A percentile compares a stretch with the other conserved stretches of the same genome.
Conservation (phyloP, 495 filamentous ascomycete genomes). For the Hyaloscypha variabilis region DNA sequence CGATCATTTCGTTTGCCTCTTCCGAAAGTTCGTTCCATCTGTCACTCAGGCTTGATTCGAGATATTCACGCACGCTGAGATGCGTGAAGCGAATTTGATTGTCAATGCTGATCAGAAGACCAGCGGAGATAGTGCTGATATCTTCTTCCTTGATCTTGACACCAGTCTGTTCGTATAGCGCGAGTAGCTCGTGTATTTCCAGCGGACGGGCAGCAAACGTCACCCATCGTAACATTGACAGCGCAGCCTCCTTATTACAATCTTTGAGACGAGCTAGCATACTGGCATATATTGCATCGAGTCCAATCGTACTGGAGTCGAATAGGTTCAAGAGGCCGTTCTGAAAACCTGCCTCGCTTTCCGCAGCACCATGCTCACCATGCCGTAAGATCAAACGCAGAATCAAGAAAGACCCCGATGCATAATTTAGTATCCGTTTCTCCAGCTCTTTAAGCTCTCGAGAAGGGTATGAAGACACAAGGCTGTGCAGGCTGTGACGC, state of each 20-base stretch:
- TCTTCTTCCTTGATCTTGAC: neutral
- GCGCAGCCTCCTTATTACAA: neutral
- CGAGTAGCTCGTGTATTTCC: neutral
- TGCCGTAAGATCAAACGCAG: neutral
- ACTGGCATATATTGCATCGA: neutral
- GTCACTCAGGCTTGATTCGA: neutral
- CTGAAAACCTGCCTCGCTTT: neutral
- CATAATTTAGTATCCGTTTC: neutral
- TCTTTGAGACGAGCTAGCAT: neutral
- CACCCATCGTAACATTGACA: conserved; percentile 7
- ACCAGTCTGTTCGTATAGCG: neutral
- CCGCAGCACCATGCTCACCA: neutral
- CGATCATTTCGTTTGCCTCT: conserved; percentile 12
- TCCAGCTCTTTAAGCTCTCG: neutral
- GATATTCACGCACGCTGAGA: neutral
- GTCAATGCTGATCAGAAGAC: neutral
- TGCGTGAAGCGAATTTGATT: neutral
- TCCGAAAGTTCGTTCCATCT: neutral
- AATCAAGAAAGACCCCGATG: conserved; percentile 1
- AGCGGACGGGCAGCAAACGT: conserved; percentile 4
- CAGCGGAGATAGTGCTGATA: neutral
- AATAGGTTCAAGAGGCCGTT: neutral
- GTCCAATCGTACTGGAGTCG: neutral
- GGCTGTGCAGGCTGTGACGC: neutral
- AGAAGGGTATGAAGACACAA: neutral